Conservation (phyloP, 2,329 filamentous ascomycete species). For the Ophiostoma piceae region DNA sequence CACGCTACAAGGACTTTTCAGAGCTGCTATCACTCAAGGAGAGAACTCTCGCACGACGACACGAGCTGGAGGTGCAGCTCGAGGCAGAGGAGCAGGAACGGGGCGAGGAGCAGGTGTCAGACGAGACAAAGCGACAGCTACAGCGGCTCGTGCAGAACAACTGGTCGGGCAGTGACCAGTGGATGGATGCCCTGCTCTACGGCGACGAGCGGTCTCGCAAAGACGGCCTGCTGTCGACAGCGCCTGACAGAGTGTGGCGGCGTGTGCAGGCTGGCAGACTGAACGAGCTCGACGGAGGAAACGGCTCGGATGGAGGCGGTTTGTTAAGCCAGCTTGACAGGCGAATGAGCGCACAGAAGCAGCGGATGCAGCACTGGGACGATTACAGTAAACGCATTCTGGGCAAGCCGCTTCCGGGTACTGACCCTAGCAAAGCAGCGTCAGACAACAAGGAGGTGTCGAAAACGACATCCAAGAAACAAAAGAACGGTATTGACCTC, state of each 20-base stretch:
- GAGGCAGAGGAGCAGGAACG: background rate
- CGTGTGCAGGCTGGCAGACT: conserved; percentile 57
- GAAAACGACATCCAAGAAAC: conserved; percentile 21
- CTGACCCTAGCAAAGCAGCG: background rate
- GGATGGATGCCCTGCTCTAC: conserved; percentile 65
- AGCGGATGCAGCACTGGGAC: conserved; percentile 68
- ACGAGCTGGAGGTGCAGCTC: conserved; percentile 39
- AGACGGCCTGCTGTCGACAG: conserved; percentile 59
- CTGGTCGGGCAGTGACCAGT: conserved; percentile 72
- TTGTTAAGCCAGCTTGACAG: conserved; percentile 66
- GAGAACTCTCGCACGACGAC: conserved; percentile 49
- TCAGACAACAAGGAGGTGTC: background rate
- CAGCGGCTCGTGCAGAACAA: conserved; percentile 61
- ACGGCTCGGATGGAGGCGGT: conserved; percentile 35
- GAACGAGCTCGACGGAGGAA: conserved; percentile 49
- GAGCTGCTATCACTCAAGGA: conserved; percentile 61
- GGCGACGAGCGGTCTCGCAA: conserved; percentile 52
- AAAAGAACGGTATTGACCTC: conserved; percentile 46
- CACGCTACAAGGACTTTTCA: conserved; percentile 58
- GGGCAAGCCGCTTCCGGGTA: conserved; percentile 28
- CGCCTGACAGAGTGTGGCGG: conserved; percentile 68
- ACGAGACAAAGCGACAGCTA: conserved; percentile 34
- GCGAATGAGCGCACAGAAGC: conserved; percentile 61
- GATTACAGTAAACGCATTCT: conserved; percentile 54
- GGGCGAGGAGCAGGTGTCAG: conserved; percentile 30